Conservation (phyloP, 2,329 filamentous ascomycete genomes). For the Rasamsonia emersonii region DNA sequence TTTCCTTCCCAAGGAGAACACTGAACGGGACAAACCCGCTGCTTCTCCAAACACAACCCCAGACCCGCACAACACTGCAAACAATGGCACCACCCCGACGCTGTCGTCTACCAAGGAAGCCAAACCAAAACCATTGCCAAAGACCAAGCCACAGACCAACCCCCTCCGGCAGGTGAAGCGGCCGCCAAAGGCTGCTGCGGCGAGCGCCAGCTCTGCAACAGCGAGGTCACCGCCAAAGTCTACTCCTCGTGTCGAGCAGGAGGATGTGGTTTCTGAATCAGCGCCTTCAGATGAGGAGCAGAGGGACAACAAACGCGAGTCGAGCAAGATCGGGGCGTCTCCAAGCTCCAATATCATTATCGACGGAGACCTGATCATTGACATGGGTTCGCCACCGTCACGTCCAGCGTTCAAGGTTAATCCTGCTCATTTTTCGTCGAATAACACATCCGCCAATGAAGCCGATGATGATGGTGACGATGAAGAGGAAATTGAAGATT, state of each 20-base stretch:
- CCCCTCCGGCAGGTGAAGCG: constrained; percentile 23
- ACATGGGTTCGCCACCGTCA: constrained; percentile 38
- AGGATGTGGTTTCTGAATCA: constrained; percentile 18
- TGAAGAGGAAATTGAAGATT: constrained; percentile 32
- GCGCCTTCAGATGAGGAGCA: constrained; percentile 25
- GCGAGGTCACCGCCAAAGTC: constrained; percentile 17
- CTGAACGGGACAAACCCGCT: constrained; percentile 24
- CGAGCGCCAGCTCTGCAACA: too few relatives aligned
- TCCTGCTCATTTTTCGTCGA: constrained; percentile 34
- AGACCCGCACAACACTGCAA: constrained; percentile 23
- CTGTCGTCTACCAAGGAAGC: constrained; percentile 21
- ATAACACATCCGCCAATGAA: constrained; percentile 29
- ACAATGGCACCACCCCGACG: constrained; percentile 26
- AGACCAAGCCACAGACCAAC: constrained; percentile 19
- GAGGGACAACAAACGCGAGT: constrained; percentile 11
- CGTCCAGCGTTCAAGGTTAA: constrained; percentile 31
- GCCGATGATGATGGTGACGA: constrained; percentile 27
- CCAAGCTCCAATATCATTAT: constrained; percentile 37
- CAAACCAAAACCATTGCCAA: constrained; percentile 9
- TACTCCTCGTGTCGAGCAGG: constrained; percentile 15
- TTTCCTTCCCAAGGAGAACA: constrained; percentile 36
- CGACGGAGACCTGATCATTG: constrained; percentile 40
- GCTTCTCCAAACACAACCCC: constrained; percentile 27
- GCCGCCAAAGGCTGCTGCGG: constrained; percentile 13
- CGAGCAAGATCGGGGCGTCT: constrained; percentile 24